phyloP scores from a whole-genome alignment of 1,139 yeast genomes.

The Ogataea hybrid region DNA sequence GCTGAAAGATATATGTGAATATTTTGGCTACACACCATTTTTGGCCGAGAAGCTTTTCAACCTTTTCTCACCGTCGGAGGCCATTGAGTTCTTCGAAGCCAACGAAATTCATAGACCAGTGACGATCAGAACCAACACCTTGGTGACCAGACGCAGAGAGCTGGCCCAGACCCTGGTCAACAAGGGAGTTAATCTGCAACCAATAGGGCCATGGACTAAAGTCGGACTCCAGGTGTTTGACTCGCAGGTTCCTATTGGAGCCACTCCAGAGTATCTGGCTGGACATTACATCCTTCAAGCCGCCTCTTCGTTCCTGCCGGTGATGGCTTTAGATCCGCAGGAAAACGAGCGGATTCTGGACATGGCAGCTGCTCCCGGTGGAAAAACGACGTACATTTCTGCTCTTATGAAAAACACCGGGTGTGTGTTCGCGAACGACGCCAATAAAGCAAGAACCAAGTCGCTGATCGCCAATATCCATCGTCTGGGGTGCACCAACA shows the following conservation, averaged over 20 bases:
- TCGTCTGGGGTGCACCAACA: slow-evolving; percentile 93
- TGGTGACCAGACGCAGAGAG: slow-evolving; percentile 92
- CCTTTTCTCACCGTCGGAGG: slow-evolving; percentile 91
- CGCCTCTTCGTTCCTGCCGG: slow-evolving; percentile 96
- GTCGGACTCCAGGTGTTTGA: slow-evolving; percentile 97
- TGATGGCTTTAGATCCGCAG: slow-evolving; percentile 95
- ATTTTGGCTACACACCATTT: slow-evolving; percentile 95
- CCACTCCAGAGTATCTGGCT: slow-evolving; percentile 97
- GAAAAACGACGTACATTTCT: slow-evolving; percentile 93
- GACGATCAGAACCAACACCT: slow-evolving; percentile 94
- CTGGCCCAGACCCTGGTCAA: slow-evolving; percentile 92
- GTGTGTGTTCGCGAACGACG: slow-evolving; percentile 94
- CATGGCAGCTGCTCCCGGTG: slow-evolving; percentile 99
- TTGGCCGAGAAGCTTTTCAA: slow-evolving; percentile 92
- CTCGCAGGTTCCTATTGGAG: slow-evolving; percentile 98
- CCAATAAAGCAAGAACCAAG: slow-evolving; percentile 94
- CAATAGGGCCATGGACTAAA: slow-evolving; percentile 97
- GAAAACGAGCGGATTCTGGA: slow-evolving; percentile 93
- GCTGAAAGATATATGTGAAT: slow-evolving; percentile 81
- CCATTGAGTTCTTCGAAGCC: slow-evolving; percentile 97
- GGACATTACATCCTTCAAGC: slow-evolving; percentile 98
- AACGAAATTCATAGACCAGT: slow-evolving; percentile 96
- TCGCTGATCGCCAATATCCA: slow-evolving; percentile 96
- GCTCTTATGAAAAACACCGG: slow-evolving; percentile 99
- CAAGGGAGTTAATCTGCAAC: slow-evolving; percentile 96